Conservation (phyloP, 371 early-diverging fungal genomes). For the Vairimorpha necatrix region DNA sequence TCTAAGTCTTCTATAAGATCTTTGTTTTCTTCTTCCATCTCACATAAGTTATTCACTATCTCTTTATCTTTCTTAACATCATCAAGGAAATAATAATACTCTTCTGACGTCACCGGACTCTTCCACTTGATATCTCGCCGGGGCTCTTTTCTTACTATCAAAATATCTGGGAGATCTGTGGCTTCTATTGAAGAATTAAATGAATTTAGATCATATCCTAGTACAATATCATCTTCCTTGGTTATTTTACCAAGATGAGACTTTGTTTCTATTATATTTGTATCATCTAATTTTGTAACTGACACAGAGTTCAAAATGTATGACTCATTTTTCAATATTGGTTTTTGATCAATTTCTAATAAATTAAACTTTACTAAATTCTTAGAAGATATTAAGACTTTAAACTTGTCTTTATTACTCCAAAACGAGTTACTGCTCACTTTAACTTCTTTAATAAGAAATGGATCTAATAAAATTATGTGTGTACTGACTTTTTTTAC, state of each 20-base stretch:
- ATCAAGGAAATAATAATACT: conserved; percentile 53
- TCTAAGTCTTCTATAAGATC: conserved; percentile 30
- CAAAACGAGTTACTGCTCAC: conserved; percentile 46
- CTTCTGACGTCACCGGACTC: conserved; percentile 11
- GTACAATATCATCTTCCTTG: conserved; percentile 51
- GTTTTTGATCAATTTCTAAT: conserved; percentile 24
- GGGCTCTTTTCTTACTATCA: conserved; percentile 46
- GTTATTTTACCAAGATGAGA: conserved; percentile 35
- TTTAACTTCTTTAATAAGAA: conserved; percentile 28
- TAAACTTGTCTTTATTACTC: conserved; percentile 43
- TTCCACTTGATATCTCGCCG: conserved; percentile 28
- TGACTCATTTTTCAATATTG: background rate
- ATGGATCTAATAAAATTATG: conserved; percentile 50
- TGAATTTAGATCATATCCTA: conserved; percentile 47
- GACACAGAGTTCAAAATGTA: conserved; percentile 33
- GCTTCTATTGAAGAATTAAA: conserved; percentile 17
- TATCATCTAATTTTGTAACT: background rate
- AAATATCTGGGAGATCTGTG: conserved; percentile 6
- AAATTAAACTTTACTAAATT: conserved; percentile 50
- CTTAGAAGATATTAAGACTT: conserved; percentile 41
- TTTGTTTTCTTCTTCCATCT: conserved; percentile 2
- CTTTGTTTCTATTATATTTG: conserved; percentile 23
- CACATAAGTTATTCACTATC: conserved; percentile 41
- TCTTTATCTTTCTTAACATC: conserved; percentile 53
- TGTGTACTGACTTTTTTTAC: conserved; percentile 51